These are phyloP conservation scores for Albophoma yamanashiensis DNA, from an alignment of 2,329 filamentous ascomycete species.

Conservation along the genomic window DNA sequence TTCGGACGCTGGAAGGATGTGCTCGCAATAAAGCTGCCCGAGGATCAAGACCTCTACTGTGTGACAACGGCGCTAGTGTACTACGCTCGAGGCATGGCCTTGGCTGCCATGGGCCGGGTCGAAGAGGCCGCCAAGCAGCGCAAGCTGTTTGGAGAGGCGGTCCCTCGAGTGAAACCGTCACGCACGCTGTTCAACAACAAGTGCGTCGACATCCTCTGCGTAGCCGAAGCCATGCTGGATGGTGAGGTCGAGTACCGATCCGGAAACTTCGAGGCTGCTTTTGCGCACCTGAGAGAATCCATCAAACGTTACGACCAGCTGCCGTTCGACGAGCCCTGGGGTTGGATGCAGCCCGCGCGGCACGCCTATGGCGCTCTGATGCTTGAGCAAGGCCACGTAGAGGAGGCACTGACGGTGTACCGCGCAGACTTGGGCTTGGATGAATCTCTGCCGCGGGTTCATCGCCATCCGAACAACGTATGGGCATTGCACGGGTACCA, in stretches of 20 bases:
- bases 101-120: conserved; percentile 46
- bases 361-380: conserved; percentile 62
- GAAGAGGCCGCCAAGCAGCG: conserved; percentile 42
- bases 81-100: conserved; percentile 59
- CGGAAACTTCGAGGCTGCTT: conserved; percentile 47
- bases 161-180: conserved; percentile 40
- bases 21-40: conserved; percentile 42
- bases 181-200: conserved; percentile 39
- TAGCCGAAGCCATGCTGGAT: conserved; percentile 58
- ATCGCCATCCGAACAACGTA: conserved; percentile 61
- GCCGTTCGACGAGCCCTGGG: conserved; percentile 66
- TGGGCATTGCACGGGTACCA: conserved; percentile 67
- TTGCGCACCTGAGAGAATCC: conserved; percentile 44
- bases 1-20: conserved; percentile 66
- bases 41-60: conserved; percentile 52
- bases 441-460: conserved; percentile 49
- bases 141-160: conserved; percentile 37
- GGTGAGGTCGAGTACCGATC: conserved; percentile 65
- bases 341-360: conserved; percentile 66
- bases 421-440: conserved; percentile 50
- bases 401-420: conserved; percentile 47
- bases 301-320: conserved; percentile 51
- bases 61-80: conserved; percentile 57
- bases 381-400: conserved; percentile 51
- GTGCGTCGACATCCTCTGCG: conserved; percentile 45